Evolutionary conservation across 2,329 filamentous ascomycete species (phyloP).

Genomic region (Aspergillus aculeatinus): DNA sequence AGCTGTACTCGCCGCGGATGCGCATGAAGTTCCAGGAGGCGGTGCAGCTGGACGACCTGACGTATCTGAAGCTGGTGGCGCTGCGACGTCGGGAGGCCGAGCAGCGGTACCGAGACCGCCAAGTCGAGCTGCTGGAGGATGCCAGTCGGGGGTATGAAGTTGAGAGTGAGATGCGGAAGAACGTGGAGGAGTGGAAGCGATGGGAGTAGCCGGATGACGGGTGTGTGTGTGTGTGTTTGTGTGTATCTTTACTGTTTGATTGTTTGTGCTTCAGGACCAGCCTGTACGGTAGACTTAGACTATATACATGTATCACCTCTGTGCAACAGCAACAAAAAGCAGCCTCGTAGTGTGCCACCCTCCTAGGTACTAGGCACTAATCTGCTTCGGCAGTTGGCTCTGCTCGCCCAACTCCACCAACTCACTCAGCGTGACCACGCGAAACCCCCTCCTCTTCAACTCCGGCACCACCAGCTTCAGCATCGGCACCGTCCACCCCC

Average conservation of each 20-base stretch:
- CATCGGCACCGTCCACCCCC: constrained; percentile 82
- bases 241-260: constrained; percentile 1
- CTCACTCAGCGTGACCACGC: constrained; percentile 68
- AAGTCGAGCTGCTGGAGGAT: constrained; percentile 56
- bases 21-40: constrained; percentile 68
- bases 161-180: constrained; percentile 48
- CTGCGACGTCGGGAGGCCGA: constrained; percentile 60
- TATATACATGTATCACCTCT: constrained; percentile 3
- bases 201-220: constrained; percentile 45
- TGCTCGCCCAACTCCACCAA: constrained; percentile 48
- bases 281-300: constrained; percentile 10
- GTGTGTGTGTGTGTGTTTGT: too few species aligned
- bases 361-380: background rate
- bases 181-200: constrained; percentile 53
- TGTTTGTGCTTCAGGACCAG: constrained; percentile 5
- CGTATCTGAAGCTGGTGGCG: constrained; percentile 63
- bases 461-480: constrained; percentile 69
- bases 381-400: background rate
- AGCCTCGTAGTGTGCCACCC: too few species aligned
- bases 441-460: constrained; percentile 67
- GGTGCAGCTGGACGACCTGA: constrained; percentile 65
- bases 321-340: background rate
- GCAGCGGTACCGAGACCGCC: constrained; percentile 56
- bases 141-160: constrained; percentile 59
- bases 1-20: constrained; percentile 81